Percentiles rank a stretch among this genome's conserved stretches.
These are phyloP conservation scores for Agrostemma githago DNA, from an alignment of 148 eudicot species.

Conservation along the genomic window DNA sequence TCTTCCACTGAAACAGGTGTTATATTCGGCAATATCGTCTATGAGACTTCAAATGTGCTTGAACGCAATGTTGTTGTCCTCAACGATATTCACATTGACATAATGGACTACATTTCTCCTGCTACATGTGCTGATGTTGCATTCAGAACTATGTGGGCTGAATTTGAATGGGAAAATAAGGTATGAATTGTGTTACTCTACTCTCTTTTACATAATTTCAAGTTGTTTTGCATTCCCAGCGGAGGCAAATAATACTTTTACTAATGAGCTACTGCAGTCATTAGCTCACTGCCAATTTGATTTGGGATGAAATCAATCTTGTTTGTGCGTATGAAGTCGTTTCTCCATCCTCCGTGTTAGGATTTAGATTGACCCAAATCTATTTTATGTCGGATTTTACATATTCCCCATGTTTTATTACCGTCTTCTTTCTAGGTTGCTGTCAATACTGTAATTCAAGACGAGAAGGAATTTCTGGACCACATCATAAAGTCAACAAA, in stretches of 20 bases:
- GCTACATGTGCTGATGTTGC: constrained; percentile 89
- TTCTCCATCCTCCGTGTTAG: not conserved
- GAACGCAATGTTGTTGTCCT: constrained; percentile 95
- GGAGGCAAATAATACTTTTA: not conserved
- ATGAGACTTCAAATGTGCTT: constrained; percentile 88
- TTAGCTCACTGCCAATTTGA: not conserved
- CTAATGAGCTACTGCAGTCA: not conserved
- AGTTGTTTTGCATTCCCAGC: not conserved
- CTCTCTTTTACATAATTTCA: constrained; percentile 7
- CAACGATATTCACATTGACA: constrained; percentile 96
- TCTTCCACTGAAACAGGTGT: constrained; percentile 96
- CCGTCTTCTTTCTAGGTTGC: constrained; percentile 44
- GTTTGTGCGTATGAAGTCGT: not conserved
- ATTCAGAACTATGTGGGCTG: constrained; percentile 95
- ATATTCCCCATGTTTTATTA: not conserved
- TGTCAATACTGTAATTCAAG: constrained; percentile 43
- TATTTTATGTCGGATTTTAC: not conserved
- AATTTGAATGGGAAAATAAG: constrained; percentile 99
- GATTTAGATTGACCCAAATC: not conserved
- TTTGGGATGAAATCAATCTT: not conserved
- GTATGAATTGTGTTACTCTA: constrained; percentile 27
- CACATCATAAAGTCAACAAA: constrained; percentile 88
- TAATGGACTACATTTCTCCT: constrained; percentile 96
- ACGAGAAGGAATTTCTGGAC: constrained; percentile 75
- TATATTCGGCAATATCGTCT: constrained; percentile 89